A percentile compares a stretch with the other conserved stretches of the same genome.
Evolutionary conservation across 2,329 filamentous ascomycete species (phyloP).

Genomic region (Diaporthe sp.): DNA sequence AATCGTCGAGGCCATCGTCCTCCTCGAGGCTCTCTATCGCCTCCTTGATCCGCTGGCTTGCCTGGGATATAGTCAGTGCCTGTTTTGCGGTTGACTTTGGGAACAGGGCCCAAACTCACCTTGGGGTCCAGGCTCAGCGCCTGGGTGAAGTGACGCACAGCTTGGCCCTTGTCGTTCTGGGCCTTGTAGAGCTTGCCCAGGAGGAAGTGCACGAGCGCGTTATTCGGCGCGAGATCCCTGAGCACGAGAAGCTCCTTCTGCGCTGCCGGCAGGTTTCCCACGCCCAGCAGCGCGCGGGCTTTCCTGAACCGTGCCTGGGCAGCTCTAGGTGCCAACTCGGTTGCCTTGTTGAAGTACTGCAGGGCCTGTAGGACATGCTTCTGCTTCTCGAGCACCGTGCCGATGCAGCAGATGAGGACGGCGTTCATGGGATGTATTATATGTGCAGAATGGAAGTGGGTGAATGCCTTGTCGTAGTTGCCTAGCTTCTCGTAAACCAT

Average conservation of each 20-base stretch:
- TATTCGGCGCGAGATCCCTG: constrained; percentile 91
- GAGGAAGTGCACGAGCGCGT: constrained; percentile 95
- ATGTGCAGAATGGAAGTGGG: constrained; percentile 89
- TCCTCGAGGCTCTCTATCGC: constrained; percentile 93
- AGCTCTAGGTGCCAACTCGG: constrained; percentile 82
- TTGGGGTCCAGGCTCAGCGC: constrained; percentile 96
- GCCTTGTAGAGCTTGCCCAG: constrained; percentile 85
- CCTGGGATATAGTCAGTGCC: constrained; percentile 59
- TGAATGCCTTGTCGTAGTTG: constrained; percentile 89
- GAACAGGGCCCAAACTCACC: constrained; percentile 61
- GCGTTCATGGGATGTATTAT: constrained; percentile 94
- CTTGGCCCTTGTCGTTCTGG: constrained; percentile 77
- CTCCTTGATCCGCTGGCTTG: constrained; percentile 93
- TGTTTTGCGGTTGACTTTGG: background rate
- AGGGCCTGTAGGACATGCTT: constrained; percentile 84
- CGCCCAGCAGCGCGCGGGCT: constrained; percentile 83
- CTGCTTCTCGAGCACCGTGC: constrained; percentile 88
- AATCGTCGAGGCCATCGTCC: constrained; percentile 76
- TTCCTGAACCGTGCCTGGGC: constrained; percentile 93
- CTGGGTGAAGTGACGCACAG: constrained; percentile 95
- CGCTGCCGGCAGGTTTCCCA: constrained; percentile 77
- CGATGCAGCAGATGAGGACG: constrained; percentile 92
- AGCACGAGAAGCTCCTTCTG: constrained; percentile 86
- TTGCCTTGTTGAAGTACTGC: constrained; percentile 83
- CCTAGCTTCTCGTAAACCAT: constrained; percentile 90